A percentile compares a stretch with the other conserved stretches of the same genome.
Conservation (phyloP, 306 rosid species). For the Boehmeria nivea region DNA sequence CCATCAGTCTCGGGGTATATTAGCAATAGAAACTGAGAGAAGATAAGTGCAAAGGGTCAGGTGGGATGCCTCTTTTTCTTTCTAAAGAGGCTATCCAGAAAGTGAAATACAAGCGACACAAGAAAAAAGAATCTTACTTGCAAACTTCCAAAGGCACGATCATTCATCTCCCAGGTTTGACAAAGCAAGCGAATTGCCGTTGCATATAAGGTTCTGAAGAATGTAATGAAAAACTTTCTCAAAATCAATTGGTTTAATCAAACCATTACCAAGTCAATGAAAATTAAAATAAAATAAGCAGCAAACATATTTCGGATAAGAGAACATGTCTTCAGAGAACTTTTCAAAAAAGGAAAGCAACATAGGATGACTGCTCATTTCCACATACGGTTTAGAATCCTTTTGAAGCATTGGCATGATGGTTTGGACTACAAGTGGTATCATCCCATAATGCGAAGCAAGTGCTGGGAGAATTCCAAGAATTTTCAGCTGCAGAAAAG, state of each 20-base stretch:
- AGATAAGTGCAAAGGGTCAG: slow-evolving; percentile 10
- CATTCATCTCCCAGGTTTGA: slow-evolving; percentile 93
- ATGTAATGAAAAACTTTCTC: background rate
- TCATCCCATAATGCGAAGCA: slow-evolving; percentile 83
- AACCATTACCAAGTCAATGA: background rate
- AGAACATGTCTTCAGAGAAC: too few relatives aligned
- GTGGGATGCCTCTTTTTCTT: slow-evolving; percentile 12
- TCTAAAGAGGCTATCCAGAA: background rate
- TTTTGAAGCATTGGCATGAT: slow-evolving; percentile 82
- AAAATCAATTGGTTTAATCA: background rate
- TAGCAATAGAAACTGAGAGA: slow-evolving; percentile 15
- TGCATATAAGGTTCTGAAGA: slow-evolving; percentile 67
- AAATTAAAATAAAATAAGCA: background rate
- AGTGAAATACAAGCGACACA: slow-evolving; percentile 16
- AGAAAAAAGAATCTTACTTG: slow-evolving; percentile 47
- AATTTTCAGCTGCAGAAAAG: slow-evolving; percentile 62
- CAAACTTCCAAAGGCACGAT: slow-evolving; percentile 84
- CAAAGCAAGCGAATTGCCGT: slow-evolving; percentile 83
- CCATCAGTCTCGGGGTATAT: slow-evolving; percentile 9
- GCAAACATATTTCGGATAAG: background rate
- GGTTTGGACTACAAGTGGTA: slow-evolving; percentile 82
- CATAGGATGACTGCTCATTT: slow-evolving; percentile 18
- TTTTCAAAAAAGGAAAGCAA: slow-evolving; percentile 2
- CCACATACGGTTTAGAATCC: slow-evolving; percentile 69
- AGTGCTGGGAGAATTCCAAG: slow-evolving; percentile 78